Conservation (phyloP, 192 early-diverging fungal species). For the Powellomyces hirtus region DNA sequence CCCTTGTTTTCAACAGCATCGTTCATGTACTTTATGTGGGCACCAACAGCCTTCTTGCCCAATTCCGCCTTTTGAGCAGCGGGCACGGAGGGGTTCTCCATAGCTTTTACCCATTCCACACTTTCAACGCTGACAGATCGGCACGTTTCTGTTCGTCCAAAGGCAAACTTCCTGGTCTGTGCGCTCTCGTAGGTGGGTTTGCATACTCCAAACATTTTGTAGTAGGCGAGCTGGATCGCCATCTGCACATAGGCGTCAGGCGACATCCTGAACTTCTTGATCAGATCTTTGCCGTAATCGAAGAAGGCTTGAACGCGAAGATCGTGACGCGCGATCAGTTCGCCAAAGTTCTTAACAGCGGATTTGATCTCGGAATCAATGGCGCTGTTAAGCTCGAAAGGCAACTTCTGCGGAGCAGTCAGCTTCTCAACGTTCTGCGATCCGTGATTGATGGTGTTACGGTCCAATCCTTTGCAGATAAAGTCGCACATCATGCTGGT, state of each 20-base stretch:
- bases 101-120: slow-evolving; percentile 79
- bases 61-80: slow-evolving; percentile 61
- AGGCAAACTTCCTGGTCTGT: slow-evolving; percentile 87
- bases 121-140: slow-evolving; percentile 76
- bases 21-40: slow-evolving; percentile 79
- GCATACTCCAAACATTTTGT: slow-evolving; percentile 76
- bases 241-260: slow-evolving; percentile 69
- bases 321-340: slow-evolving; percentile 75
- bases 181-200: slow-evolving; percentile 92
- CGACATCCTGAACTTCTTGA: slow-evolving; percentile 69
- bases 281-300: slow-evolving; percentile 90
- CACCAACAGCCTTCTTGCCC: slow-evolving; percentile 70
- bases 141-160: slow-evolving; percentile 93
- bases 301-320: slow-evolving; percentile 78
- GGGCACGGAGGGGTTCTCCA: slow-evolving; percentile 63
- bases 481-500: slow-evolving; percentile 86
- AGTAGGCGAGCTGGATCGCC: slow-evolving; percentile 96
- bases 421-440: slow-evolving; percentile 50
- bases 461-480: slow-evolving; percentile 43
- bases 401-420: slow-evolving; percentile 63
- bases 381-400: slow-evolving; percentile 65
- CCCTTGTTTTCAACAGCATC: slow-evolving; percentile 79
- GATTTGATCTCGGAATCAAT: slow-evolving; percentile 62
- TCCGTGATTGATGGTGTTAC: slow-evolving; percentile 76
- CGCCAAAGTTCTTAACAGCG: slow-evolving; percentile 78